A percentile compares a stretch with the other conserved stretches of the same genome.
Conservation (phyloP, 202 grass and related monocot species). For the Saccharum hybrid region DNA sequence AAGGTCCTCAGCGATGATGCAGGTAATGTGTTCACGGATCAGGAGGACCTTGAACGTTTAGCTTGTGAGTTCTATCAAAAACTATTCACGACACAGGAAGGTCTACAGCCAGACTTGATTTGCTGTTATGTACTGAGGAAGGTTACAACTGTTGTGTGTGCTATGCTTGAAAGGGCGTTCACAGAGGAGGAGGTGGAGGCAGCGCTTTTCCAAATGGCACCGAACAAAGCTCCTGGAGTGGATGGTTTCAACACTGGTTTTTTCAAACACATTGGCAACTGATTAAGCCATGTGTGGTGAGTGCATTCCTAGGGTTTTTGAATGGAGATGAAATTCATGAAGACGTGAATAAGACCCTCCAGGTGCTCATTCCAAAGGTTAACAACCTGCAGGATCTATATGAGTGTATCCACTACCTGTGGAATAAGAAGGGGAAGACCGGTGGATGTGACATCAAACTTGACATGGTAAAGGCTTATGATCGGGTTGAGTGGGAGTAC, state of each 20-base stretch:
- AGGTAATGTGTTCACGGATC: not conserved
- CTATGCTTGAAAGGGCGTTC: not conserved
- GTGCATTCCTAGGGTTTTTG: rapidly evolving
- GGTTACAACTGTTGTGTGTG: not conserved
- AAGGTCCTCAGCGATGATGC: no score
- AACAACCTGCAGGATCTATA: not conserved
- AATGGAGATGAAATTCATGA: not conserved
- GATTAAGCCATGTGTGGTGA: not conserved
- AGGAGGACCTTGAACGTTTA: not conserved
- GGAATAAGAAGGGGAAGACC: no score
- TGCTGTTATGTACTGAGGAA: not conserved
- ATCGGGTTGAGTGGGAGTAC: no score
- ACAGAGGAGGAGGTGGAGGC: not conserved
- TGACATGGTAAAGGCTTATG: no score
- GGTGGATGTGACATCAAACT: no score
- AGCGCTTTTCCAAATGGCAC: not conserved
- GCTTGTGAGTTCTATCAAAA: not conserved
- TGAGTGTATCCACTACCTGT: no score
- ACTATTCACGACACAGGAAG: not conserved
- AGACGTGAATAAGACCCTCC: not conserved
- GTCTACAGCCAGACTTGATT: no score
- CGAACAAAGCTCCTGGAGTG: not conserved
- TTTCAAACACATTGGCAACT: not conserved
- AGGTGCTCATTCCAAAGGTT: not conserved
- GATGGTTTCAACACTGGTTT: not conserved